Conservation (phyloP, 108 stramenopile species). For the Aurantiochytrium sp. region DNA sequence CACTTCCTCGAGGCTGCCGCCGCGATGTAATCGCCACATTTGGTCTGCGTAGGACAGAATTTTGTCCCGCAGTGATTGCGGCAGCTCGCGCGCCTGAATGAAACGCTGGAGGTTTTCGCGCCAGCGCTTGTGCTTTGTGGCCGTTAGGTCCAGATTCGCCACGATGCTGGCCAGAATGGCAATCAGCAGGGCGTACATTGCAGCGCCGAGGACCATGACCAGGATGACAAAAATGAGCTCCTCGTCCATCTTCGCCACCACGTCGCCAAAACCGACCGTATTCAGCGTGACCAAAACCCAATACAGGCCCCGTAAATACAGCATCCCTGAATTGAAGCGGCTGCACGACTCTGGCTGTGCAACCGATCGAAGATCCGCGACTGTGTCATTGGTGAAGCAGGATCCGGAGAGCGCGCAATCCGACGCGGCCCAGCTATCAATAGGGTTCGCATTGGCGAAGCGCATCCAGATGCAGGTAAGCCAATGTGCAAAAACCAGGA, state of each 20-base stretch:
- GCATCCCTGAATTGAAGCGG: neutral
- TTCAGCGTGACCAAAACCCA: conserved; percentile 11
- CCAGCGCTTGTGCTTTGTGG: neutral
- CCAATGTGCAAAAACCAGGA: neutral
- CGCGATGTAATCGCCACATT: neutral
- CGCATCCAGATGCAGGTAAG: neutral
- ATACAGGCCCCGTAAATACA: neutral
- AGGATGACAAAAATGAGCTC: neutral
- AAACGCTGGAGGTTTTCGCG: neutral
- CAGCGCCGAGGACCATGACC: conserved; percentile 5
- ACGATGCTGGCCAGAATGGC: neutral
- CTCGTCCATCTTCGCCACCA: neutral
- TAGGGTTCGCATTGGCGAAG: neutral
- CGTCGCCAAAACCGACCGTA: neutral
- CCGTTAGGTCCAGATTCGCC: conserved; percentile 5
- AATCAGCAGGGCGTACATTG: conserved; percentile 1
- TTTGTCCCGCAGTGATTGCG: neutral
- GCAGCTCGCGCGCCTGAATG: neutral
- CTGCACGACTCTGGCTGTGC: too few relatives aligned
- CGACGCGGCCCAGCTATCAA: neutral
- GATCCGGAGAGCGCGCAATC: neutral
- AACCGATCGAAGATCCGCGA: too few relatives aligned
- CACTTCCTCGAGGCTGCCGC: neutral
- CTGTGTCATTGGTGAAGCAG: too few relatives aligned
- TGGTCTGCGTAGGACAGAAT: neutral